Base-by-base conservation (phyloP, 2,329 filamentous ascomycete genomes). In the Calonectria crousiana region DNA sequence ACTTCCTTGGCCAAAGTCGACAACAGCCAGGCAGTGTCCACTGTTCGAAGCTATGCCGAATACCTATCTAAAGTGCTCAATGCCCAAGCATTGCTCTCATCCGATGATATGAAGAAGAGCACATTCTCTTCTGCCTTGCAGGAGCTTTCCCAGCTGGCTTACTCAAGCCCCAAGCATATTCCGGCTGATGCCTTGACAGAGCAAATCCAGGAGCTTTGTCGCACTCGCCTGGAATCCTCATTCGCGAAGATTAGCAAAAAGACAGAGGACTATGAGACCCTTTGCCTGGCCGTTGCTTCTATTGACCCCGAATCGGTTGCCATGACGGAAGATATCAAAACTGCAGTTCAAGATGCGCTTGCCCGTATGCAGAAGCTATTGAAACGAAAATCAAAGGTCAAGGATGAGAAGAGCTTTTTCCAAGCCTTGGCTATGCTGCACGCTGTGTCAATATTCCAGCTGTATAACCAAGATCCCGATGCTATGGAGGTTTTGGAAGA, bases 401-500 rank as follows among this genome's bases (percentile, higher is more conserved):
- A 82, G 28, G 77, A 85, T 77, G 86, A 82, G 80, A 87, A 83
- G 72, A 81, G 78, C 26, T 84, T 84, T 74, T 87, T 87, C 20
- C 92, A 92, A 74, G 94, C 94, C 0, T 90, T 98, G 72, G 93
- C 93, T 26, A 89, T 98, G 44, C 89, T 98, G 1, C 95, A 98
- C 82, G 93, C 95, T 0, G 90, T 98, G 67, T 94, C 95, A 0
- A 91, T 98, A 18, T 89, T 98, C 70, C 95, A 98, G 83, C 89
- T 98, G 11, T 98, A 98, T 86, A 96, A 96, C 80, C 95, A 95
- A 30, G 95, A 98, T 73, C 89, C 94, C 0, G 97, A 98, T 81
- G 95, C 95, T 0, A 90, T 98, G 28, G 92, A 93, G 64, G 93
- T 97, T 75, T 87, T 98, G 11, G 91, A 94, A 69, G 96, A 98